phyloP scores from a whole-genome alignment of 805 yeast species.

The Spathaspora girioi region DNA sequence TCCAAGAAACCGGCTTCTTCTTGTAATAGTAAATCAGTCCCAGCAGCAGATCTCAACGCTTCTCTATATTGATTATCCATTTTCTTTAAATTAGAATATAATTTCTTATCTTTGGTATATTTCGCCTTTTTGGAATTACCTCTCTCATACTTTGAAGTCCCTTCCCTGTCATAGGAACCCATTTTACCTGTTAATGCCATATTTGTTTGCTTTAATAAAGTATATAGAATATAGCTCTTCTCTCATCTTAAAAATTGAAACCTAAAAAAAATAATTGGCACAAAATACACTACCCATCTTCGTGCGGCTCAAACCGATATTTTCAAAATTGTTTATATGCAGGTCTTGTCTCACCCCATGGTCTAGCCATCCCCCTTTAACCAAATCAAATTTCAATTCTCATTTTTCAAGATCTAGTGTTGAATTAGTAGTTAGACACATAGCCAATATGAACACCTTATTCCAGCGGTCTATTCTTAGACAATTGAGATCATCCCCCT shows the following conservation, averaged over 20 bases:
- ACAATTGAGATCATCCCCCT: constrained; percentile 1
- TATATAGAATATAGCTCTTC: neutral
- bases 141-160: constrained; percentile 25
- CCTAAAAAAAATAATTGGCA: neutral
- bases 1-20: constrained; percentile 87
- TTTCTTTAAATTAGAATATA: constrained; percentile 62
- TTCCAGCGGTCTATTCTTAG: neutral
- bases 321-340: neutral
- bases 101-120: constrained; percentile 52
- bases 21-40: constrained; percentile 78
- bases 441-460: neutral
- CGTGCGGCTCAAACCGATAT: neutral
- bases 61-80: constrained; percentile 70
- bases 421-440: neutral
- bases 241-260: neutral
- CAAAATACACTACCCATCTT: neutral
- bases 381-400: neutral
- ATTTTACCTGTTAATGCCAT: constrained; percentile 14
- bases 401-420: neutral
- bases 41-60: constrained; percentile 80
- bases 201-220: neutral
- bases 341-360: neutral
- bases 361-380: neutral
- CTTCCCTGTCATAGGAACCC: constrained; percentile 18
- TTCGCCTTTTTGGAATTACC: constrained; percentile 20